Base-by-base conservation (phyloP, 2,329 filamentous ascomycete genomes). In the Pestalotiopsis sp. region DNA sequence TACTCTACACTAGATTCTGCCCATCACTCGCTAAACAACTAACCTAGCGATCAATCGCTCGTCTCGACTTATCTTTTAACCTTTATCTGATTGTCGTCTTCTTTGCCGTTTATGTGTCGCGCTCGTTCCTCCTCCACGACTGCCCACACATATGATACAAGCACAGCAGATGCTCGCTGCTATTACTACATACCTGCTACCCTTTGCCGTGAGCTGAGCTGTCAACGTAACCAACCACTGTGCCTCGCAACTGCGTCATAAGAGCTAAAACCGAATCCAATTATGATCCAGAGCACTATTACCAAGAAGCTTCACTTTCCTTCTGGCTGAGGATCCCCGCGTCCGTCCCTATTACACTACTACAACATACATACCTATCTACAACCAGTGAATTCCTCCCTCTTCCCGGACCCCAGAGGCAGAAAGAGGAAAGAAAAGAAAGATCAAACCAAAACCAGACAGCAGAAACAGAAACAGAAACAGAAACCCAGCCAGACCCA, bases 221-320 rank as follows among this genome's bases (percentile, higher is more conserved):
- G 57, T 17, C 57, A 27, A 59, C 36, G 31, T 62, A n/a, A 39
- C 7, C 31, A 59, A 13, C 27, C 31, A 36, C 59, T 39, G 59
- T 62, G 59, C 27, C 59, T 62, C 59, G 9, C 27, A 17, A n/a
- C 12, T 39, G 59, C 59, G 59, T 62, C 59, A 62, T 62, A 14
- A 36, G 58, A 60, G 58, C 58, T 60, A 13, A 36, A 61, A 17
- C 27, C n/a, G 9, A n/a, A 36, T 62, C 27, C n/a, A 36, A 36
- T 36, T 36, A 36, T 27, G 20, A 20, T 9, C 17, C 45, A 52
- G 14, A 52, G 45, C 45, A 52, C 45, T 36, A 52, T 52, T 23
- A 20, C 17, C 9, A 52, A 17, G 17, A 52, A 52, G 45, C 45
- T 52, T 52, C 45, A 52, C 45, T 52, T 52, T 52, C 45, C 45